phyloP scores from a whole-genome alignment of 768 basidiomycete genomes.

The Pleurotus eryngii region DNA sequence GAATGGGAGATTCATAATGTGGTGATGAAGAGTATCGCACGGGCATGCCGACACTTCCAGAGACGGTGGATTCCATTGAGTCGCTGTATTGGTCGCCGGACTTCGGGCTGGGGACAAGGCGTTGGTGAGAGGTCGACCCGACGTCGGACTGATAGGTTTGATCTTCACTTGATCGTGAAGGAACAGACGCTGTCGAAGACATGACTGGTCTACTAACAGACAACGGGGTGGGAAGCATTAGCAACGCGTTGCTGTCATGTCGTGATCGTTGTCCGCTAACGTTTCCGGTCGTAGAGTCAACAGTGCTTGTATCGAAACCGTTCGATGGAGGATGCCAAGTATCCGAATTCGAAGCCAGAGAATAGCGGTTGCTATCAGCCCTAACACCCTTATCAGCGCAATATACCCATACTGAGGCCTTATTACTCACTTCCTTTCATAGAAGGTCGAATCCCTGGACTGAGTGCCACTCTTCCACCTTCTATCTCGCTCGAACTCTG shows the following conservation, averaged over 20 bases:
- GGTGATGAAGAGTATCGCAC: not conserved
- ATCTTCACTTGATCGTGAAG: conserved; percentile 47
- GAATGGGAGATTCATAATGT: conserved; percentile 9
- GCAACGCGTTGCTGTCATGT: conserved; percentile 65
- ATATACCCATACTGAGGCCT: not conserved
- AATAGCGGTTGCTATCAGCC: conserved; percentile 57
- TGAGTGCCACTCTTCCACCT: conserved; percentile 87
- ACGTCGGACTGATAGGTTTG: conserved; percentile 36
- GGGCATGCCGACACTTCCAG: conserved; percentile 21
- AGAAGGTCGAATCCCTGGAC: conserved; percentile 74
- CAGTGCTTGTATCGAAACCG: conserved; percentile 54
- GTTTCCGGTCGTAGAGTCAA: conserved; percentile 50
- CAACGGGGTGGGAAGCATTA: conserved; percentile 75
- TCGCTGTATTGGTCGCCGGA: conserved; percentile 36
- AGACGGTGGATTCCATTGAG: conserved; percentile 30
- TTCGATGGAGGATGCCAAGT: conserved; percentile 54
- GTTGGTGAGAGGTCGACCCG: conserved; percentile 37
- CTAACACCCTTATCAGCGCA: conserved; percentile 14
- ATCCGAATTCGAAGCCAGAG: conserved; percentile 76
- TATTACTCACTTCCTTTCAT: conserved; percentile 69
- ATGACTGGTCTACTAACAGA: conserved; percentile 51
- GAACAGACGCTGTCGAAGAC: conserved; percentile 45
- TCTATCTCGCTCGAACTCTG: conserved; percentile 94
- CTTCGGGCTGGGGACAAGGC: conserved; percentile 40
- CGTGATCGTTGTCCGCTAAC: conserved; percentile 44